Percentiles rank a stretch among this genome's conserved stretches.
Evolutionary conservation across 2,329 filamentous ascomycete species (phyloP).

Genomic region (Aspergillus alliaceus): DNA sequence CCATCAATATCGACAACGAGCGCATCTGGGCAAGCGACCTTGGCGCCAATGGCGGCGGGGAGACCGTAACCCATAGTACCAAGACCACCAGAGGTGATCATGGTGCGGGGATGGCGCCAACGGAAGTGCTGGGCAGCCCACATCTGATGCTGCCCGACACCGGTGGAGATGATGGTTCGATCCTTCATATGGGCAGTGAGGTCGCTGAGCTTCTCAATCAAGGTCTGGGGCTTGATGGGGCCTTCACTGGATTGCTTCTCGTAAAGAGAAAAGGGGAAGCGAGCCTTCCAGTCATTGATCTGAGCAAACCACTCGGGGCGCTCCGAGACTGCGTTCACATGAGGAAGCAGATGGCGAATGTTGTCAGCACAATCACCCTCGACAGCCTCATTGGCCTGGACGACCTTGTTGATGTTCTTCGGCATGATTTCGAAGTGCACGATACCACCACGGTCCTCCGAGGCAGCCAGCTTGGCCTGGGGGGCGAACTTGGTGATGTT

Average conservation of each 20-base stretch:
- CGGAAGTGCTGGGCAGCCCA: constrained; percentile 97
- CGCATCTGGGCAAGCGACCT: constrained; percentile 78
- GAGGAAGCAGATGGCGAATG: constrained; percentile 71
- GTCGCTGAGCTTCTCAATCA: constrained; percentile 87
- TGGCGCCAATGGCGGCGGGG: constrained; percentile 91
- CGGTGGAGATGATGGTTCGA: constrained; percentile 83
- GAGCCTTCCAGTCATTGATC: constrained; percentile 87
- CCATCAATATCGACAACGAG: constrained; percentile 95
- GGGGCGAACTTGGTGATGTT: constrained; percentile 86
- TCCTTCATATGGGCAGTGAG: constrained; percentile 79
- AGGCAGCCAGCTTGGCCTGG: constrained; percentile 77
- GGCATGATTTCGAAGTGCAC: constrained; percentile 98
- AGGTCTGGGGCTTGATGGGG: constrained; percentile 88
- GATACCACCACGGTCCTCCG: constrained; percentile 86
- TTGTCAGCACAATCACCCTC: constrained; percentile 89
- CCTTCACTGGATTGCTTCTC: constrained; percentile 74
- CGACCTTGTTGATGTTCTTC: constrained; percentile 99
- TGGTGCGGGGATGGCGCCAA: constrained; percentile 86
- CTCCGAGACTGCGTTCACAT: constrained; percentile 63
- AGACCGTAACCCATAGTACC: constrained; percentile 96
- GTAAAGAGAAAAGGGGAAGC: constrained; percentile 81
- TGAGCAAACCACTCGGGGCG: constrained; percentile 85
- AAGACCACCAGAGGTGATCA: constrained; percentile 95
- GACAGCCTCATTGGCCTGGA: constrained; percentile 92
- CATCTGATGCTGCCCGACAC: constrained; percentile 98